Evolutionary conservation across 106 monocot species (phyloP), one percentile per base, ranked within the genome.

Genomic region (Apostasia shenzhenica): DNA sequence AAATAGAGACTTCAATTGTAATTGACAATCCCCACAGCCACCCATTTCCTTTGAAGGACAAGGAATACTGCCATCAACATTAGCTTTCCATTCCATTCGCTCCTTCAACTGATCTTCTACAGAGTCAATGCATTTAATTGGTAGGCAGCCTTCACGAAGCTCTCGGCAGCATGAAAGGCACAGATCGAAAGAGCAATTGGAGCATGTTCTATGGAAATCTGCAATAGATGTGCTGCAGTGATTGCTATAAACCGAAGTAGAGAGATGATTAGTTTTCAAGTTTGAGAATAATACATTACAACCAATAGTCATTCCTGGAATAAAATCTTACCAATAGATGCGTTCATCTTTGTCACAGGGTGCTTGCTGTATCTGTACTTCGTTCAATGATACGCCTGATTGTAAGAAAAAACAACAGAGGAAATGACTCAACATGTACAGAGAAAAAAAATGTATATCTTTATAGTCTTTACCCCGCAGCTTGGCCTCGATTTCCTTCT

Each of bases 1-100:
- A 69, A 86, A 66, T 47, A 90, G 72, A 68, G 76, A 81, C 67
- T 76, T 90, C 26, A 90, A 60, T 56, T 83, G 75, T 78, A 90
- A 61, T 61, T 73, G 12, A 9, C 71, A 67, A 54, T 55, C 49
- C 43, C 81, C 83, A 67, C 90, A 90, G 5, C 90, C 90, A 57
- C 86, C 90, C 0, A 90, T 46, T 37, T 79, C 81, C 45, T 68
- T 62, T 9, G 83, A 74, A 0, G 86, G 83, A 59, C 90, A 90
- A 66, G 83, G 86, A 76, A 90, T 86, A 61, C 86, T 86, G 41
- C 86, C 86, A 76, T 90, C 81, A 54, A 48, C 51, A 41, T 90
- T 77, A 3, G 75, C 42, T 75, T 83, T 86, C 90, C 90, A 90
- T 52, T 76, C 63, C 47, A 38, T 65, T 9, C 41, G 46, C 41